Evolutionary conservation across 805 yeast species (phyloP), one percentile per base, ranked within the genome.

Genomic region (Yarrowia divulgata): DNA sequence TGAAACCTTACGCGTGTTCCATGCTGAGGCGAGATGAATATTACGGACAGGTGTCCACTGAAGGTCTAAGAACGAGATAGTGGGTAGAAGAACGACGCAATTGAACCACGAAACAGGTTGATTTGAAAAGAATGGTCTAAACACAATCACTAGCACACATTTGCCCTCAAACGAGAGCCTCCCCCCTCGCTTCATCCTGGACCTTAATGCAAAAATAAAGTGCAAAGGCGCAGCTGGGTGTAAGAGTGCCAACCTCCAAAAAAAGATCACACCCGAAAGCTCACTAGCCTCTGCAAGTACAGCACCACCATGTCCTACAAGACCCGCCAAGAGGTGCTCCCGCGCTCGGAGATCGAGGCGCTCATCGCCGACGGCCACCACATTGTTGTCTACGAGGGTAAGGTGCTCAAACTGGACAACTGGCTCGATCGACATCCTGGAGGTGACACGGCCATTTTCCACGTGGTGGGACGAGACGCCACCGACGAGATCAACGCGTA

Each of bases 401-500:
- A 79, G 23, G 96, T 90, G 6, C 80, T 92, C 50, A 85, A 87
- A 72, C 80, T 93, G 70, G 88, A 91, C 68, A 72, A 78, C 9
- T 92, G 97, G 97, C 77, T 92, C 43, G 81, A 81, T 34, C 81
- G 74, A 64, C 97, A 92, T 77, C 97, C 97, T 0, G 97, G 97
- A 16, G 97, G 97, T 6, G 93, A 89, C 70, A 90, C 87, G 74
- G 93, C 96, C 1, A 88, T 93, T 8, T 82, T 81, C 73, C 97
- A 93, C 78, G 83, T 92, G 89, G 85, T 92, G 3, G 97, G 97
- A 1, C 80, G 94, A 69, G 97, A 92, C 78, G 97, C 97, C 23
- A 88, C 95, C 0, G 97, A 91, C 76, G 97, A 93, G 77, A 91
- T 92, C 90, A 85, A 87, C 67, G 93, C 93, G 60, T 92, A 91